These are phyloP conservation scores for Phytopythium boreale DNA, from an alignment of 352 stramenopile genomes.

Conservation along the genomic window DNA sequence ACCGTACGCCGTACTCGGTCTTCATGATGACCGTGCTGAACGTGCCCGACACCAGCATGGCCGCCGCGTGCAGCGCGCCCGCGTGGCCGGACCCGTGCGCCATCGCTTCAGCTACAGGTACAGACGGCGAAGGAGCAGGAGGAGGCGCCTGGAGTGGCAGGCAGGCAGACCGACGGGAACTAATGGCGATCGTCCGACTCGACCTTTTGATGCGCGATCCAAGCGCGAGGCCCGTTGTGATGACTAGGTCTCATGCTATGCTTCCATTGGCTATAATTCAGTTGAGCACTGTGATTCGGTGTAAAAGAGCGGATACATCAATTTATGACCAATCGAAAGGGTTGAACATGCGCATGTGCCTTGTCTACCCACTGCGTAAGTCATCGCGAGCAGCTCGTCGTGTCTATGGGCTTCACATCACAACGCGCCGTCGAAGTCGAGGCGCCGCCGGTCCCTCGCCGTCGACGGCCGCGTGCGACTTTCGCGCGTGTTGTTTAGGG, in stretches of 20 bases:
- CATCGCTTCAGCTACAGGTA: background rate
- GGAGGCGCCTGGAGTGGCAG: too few relatives aligned
- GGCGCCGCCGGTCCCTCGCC: background rate
- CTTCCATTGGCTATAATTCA: background rate
- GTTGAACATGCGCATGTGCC: background rate
- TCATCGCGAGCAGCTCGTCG: too few relatives aligned
- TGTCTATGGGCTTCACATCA: background rate
- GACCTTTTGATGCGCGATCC: conserved; percentile 4
- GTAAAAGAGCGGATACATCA: too few relatives aligned
- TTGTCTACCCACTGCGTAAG: background rate
- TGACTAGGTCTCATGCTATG: background rate
- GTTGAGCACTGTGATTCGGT: background rate
- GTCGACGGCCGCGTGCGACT: background rate
- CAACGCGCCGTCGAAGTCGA: background rate
- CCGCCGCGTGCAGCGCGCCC: conserved; percentile 47
- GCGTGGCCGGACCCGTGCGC: conserved; percentile 18
- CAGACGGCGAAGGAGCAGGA: too few relatives aligned
- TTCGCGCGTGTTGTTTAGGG: background rate
- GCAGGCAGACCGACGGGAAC: background rate
- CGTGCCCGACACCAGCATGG: conserved; percentile 80
- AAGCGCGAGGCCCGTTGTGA: background rate
- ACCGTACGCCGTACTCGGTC: conserved; percentile 69
- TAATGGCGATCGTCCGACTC: background rate
- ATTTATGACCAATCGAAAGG: background rate
- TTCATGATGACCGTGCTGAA: conserved; percentile 88